Evolutionary conservation across 2,329 filamentous ascomycete species (phyloP), one percentile per base, ranked within the genome.

Genomic region (Cordyceps javanica): DNA sequence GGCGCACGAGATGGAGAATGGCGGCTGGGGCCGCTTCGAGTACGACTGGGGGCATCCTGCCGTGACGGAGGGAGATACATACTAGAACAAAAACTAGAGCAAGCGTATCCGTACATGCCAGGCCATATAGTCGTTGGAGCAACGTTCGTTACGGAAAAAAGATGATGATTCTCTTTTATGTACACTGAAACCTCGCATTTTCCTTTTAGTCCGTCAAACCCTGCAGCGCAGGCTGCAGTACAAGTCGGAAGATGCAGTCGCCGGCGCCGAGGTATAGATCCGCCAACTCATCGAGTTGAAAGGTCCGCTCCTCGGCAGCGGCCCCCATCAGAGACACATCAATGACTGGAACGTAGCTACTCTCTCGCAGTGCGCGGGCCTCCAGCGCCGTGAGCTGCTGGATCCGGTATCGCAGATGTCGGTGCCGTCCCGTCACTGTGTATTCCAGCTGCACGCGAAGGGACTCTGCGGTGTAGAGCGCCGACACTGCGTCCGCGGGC

Each of bases 21-120:
- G 81, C 1, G 82, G 82, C 0, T 85, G 82, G 82, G 67, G 68
- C 1, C 70, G 70, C 23, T 85, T 85, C 61, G 77, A 81, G 32
- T 64, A 68, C 26, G 80, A 82, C 51, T 85, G 78, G 76, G 69
- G 65, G 10, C 63, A 65, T 42, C 53, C 54, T 0, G 54, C 56
- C 1, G 62, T 66, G 11, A 65, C 66, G 1, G 30, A 58, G 30
- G 71, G 70, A 3, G 69, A 73, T 57, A 69, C 71, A 0, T 73
- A 73, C 56, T 72, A 59, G 28, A 14, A 6, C n/a, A n/a, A n/a
- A n/a, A n/a, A n/a, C n/a, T n/a, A n/a, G n/a, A n/a, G n/a, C n/a
- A n/a, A n/a, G n/a, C n/a, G n/a, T n/a, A n/a, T n/a, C n/a, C n/a
- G n/a, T 32, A 32, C 30, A 32, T 32, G 30, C 30, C 11, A n/a